Evolutionary conservation across 73 alveolate species (phyloP), one percentile per base, ranked within the genome.

Genomic region (Paramecium bursaria): DNA sequence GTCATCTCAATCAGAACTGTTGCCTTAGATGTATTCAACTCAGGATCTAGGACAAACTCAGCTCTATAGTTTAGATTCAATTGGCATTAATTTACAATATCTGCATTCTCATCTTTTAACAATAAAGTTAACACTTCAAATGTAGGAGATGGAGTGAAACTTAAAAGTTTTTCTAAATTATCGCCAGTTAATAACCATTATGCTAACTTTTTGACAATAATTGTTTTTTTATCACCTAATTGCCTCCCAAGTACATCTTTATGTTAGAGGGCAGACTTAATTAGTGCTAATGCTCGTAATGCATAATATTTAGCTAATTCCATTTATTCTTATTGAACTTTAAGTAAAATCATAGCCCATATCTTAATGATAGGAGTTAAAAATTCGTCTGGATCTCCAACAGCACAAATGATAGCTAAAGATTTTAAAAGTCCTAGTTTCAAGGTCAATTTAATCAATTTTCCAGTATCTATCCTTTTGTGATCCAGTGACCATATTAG

Each of bases 401-500:
- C 1, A 57, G 39, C 26, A 57, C 76, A 57, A 11, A 57, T 57
- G 2, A 57, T 57, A 13, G 76, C 76, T 30, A 57, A n/a, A 57
- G 51, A 29, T 44, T 57, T 57, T 50, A 57, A 25, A n/a, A 57
- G 31, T 26, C 76, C 76, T 25, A 25, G 31, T 44, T 57, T 57
- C n/a, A 57, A 9, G 17, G 50, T 29, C 6, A 57, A 25, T 13
- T 57, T 57, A 13, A 57, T 57, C 15, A 57, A 57, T 26, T 26
- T 15, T 10, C 39, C 76, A 7, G 76, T 17, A 13, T 57, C 39
- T 3, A 57, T 26, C 14, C 17, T 57, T 14, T 10, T 57, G 31
- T 57, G 76, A 57, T 57, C 76, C 9, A 57, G 31, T n/a, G 76
- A 57, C 39, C 39, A 57, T 13, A 57, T 57, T 30, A 57, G 15